Evolutionary conservation across 345 rosid genomes (phyloP).

Genomic region (Citrus glauca): DNA sequence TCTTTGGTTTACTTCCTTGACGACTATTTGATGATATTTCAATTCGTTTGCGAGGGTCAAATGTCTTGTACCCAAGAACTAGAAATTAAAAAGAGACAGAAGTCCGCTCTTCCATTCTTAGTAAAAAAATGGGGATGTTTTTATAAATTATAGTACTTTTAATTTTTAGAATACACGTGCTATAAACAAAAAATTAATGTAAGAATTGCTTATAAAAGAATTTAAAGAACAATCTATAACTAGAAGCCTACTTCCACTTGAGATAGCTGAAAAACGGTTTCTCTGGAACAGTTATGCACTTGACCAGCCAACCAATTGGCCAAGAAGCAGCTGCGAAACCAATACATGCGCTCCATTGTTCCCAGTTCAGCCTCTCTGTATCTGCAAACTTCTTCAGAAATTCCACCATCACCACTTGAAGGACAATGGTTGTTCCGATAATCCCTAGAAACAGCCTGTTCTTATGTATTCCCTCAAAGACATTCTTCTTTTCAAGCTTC

Average conservation of each 20-base stretch:
- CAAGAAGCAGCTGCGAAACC: constrained; percentile 54
- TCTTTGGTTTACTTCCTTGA: too few species aligned
- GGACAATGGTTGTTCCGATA: constrained; percentile 42
- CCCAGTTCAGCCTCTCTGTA: constrained; percentile 64
- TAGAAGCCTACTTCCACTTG: constrained; percentile 10
- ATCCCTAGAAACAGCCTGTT: constrained; percentile 64
- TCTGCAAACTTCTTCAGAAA: constrained; percentile 66
- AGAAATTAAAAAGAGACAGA: neutral
- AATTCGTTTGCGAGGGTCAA: too few species aligned
- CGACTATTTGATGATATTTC: too few species aligned
- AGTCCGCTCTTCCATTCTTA: neutral
- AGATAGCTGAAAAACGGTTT: constrained; percentile 47
- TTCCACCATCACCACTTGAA: constrained; percentile 74
- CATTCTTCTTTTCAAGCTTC: constrained; percentile 71
- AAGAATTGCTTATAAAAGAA: neutral
- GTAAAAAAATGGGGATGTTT: neutral
- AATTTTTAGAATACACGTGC: neutral
- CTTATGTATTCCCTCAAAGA: constrained; percentile 58
- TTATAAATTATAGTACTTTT: neutral
- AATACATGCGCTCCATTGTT: constrained; percentile 63
- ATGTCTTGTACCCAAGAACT: neutral
- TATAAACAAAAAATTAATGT: neutral
- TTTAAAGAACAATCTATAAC: neutral
- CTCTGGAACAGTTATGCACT: constrained; percentile 54
- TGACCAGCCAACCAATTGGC: constrained; percentile 70